Evolutionary conservation across 176 grass and related monocot genomes (phyloP), one percentile per base, ranked within the genome.

Genomic region (Triticum turgidum): DNA sequence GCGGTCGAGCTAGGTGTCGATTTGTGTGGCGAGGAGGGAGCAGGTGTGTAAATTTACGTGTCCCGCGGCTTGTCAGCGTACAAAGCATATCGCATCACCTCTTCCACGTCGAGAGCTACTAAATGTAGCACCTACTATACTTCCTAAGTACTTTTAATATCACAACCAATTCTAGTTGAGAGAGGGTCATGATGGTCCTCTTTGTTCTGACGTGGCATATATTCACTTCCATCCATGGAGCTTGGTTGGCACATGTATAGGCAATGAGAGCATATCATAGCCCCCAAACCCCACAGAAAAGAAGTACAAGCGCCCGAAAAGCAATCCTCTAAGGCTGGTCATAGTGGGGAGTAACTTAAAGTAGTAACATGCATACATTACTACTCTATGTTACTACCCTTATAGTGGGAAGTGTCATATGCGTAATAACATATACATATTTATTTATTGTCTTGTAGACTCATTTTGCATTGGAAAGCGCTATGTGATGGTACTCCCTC

Each of bases 201-300:
- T 64, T 84, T 2, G 17, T 72, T 88, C 52, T 65, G 86, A 85
- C 63, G 78, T 91, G 82, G 86, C 86, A 82, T 85, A 27, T 85
- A 85, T 20, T 56, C 77, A 78, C 77, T 69, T 4, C 72, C 13
- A 11, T n/a, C 11, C 4, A 47, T 74, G 64, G 54, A 85, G 78
- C 72, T 39, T 66, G 41, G 82, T 58, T 85, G 82, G 71, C 86
- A 75, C 75, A 87, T 84, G 74, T n/a, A 29, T 72, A 38, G 21
- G 86, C 59, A 80, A 89, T 89, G 80, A 87, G 78, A 78, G 49
- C 72, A 62, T 21, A 81, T 69, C 79, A 83, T 92, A 54, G 75
- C 84, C 84, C 24, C 68, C n/a, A 84, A 83, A 89, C 64, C 82
- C 78, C 82, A 85, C 82, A 78, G 73, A 9, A 33, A 65, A 61